Evolutionary conservation across 2,329 filamentous ascomycete species (phyloP), one percentile per base, ranked within the genome.

Genomic region (Colletotrichum incanum): DNA sequence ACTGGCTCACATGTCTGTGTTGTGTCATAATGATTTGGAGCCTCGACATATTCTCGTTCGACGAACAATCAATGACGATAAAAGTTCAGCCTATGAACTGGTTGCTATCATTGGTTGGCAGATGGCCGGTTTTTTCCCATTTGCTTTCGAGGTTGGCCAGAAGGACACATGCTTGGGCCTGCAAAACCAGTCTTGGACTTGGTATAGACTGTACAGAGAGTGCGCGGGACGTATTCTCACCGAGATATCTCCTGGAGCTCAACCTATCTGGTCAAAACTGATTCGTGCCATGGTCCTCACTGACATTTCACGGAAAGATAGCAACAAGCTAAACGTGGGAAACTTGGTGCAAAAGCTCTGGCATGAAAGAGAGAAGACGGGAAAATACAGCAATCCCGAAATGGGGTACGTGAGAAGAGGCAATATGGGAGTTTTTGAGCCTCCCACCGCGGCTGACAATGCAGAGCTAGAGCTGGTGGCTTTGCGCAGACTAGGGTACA

Each of bases 11-110:
- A 37, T 16, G 34, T 34, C 49, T 9, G 59, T n/a, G 2, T 14
- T 72, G 14, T 70, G 70, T 6, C 70, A 72, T 41, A 69, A 72
- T 45, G 41, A 70, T 37, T n/a, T 72, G 16, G 65, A 72, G 6
- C 65, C 70, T 26, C 45, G 28, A 7, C 69, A 72, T 8, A 54
- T 72, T 9, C 52, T 65, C 1, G 41, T 71, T 18, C 41, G 58
- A 5, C 11, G 23, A 16, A 28, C 20, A n/a, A 11, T 5, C 5
- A 71, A 31, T 3, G 28, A 39, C 2, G 23, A 20, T n/a, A 4
- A 20, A 20, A 11, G 31, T 37, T 5, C 39, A 1, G 2, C 20
- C 0, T 72, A 34, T 26, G 12, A 61, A 28, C 39, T 70, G 9
- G 45, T 60, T 6, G 60, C 65, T 2, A 64, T 72, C 4, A 69